Base-by-base conservation (phyloP, 352 stramenopile species). In the Pythium periplocum region DNA sequence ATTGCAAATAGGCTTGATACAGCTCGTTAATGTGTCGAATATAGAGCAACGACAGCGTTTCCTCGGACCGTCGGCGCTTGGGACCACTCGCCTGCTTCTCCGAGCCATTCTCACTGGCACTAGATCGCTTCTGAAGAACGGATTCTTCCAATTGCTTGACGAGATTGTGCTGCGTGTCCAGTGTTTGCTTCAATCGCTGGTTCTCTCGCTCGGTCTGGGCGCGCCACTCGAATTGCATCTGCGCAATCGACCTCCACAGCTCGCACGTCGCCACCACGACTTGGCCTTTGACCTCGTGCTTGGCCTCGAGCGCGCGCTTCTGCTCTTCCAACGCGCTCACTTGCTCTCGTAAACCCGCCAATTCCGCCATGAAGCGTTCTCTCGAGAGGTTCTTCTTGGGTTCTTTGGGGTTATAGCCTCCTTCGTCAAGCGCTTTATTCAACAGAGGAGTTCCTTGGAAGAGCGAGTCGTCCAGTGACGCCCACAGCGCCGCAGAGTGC, bases 361-460 rank as follows among this genome's bases (percentile, higher is more conserved):
- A 46, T 17, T 60, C 53, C 3, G 53, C 53, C 31, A 45, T 45
- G 17, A 39, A 48, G 11, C 46, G 53, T 6, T 60, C 53, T 4
- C 53, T 39, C n/a, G 53, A 60, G 4, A 44, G 8, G 33, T 60
- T 60, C 7, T 40, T 36, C 45, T 54, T 60, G 10, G 52, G 52
- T 34, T 31, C 47, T 7, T 48, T 12, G 17, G 17, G 17, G 17
- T 26, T 26, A 26, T 26, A 26, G 17, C 17, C 17, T 26, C 17
- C 17, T 26, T 26, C 17, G 17, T 26, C 17, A 26, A 26, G 17
- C 17, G 17, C 17, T 26, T 26, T 26, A 26, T 26, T 26, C 17
- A 26, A 26, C 17, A 26, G 17, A 26, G 17, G 17, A 26, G 17
- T 26, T 26, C 17, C 17, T 26, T 26, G 17, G 17, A 26, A 26